Conservation (phyloP, 1,284 basidiomycete species). For the Phaffia rhodozyma region DNA sequence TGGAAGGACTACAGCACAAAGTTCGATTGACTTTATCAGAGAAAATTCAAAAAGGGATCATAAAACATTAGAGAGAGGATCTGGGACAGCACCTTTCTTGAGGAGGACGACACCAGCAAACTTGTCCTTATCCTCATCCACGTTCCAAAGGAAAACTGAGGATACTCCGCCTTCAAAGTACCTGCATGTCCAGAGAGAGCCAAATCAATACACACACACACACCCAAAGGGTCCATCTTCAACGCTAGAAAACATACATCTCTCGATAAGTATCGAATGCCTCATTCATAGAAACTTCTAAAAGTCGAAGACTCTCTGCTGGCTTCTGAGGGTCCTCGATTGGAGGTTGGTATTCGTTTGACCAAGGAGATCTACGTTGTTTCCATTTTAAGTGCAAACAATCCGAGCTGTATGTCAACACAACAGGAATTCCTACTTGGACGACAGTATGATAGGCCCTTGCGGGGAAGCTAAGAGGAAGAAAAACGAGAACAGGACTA, state of each 20-base stretch:
- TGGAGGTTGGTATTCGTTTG: constrained; percentile 77
- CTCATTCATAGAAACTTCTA: constrained; percentile 87
- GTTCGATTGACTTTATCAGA: constrained; percentile 8
- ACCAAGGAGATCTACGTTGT: constrained; percentile 78
- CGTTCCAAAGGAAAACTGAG: constrained; percentile 97
- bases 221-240: not conserved
- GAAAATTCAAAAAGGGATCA: constrained; percentile 28
- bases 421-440: not conserved
- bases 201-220: not conserved
- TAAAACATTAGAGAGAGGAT: not conserved
- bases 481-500: not conserved
- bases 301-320: constrained; percentile 66
- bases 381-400: not conserved
- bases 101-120: constrained; percentile 95
- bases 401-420: not conserved
- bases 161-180: constrained; percentile 96
- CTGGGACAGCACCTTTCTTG: constrained; percentile 70
- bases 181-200: constrained; percentile 36
- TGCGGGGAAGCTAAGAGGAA: not conserved
- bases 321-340: constrained; percentile 79
- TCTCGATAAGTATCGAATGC: constrained; percentile 97
- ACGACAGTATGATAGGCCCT: not conserved
- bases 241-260: constrained; percentile 46
- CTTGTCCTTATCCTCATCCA: constrained; percentile 61
- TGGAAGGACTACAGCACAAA: constrained; percentile 9